Base-by-base conservation (phyloP, 805 yeast species). In the Alloascoidea hylecoeti region DNA sequence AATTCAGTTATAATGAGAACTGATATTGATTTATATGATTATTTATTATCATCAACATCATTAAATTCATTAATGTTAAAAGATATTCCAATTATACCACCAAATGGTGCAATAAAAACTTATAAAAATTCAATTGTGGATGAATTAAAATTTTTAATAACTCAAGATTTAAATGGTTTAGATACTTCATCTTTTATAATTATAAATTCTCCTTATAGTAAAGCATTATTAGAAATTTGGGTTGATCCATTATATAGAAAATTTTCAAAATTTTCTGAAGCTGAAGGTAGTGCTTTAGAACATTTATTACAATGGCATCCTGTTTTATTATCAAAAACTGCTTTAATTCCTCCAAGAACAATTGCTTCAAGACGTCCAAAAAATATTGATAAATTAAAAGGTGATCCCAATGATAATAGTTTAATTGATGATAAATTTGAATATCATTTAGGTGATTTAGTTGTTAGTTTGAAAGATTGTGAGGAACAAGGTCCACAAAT, bases 241-340 rank as follows among this genome's bases (percentile, higher is more conserved):
- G 55, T 69, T 23, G 92, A 84, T 52, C 74, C 75, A 16, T 64
- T 85, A 36, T 77, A 74, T 52, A 68, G 82, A 51, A 66, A 69
- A 37, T 85, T 80, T 58, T 50, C 49, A 34, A 68, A 68, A 41
- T 82, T 82, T 57, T 69, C 70, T 12, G 55, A 56, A 37, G 69
- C 70, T 39, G 79, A 59, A 19, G 44, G 45, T 34, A 50, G 58
- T 4, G 88, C 92, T 0, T 52, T 89, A 34, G 70, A 83, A n/a
- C 97, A 92, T 53, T 64, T 86, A 35, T 63, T 86, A 47, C 96
- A 85, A 57, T 92, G 97, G 98, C 98, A 89, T 53, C 95, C 96
- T 9, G 73, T 70, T 18, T 60, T 81, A 17, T 64, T 92, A 46
- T 68, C 80, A 39, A 79, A 75, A 49, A 66, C 92, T 2, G 79